A percentile compares a stretch with the other conserved stretches of the same genome.
Conservation (phyloP, 2,329 filamentous ascomycete genomes). For the Thielaviopsis punctulata region DNA sequence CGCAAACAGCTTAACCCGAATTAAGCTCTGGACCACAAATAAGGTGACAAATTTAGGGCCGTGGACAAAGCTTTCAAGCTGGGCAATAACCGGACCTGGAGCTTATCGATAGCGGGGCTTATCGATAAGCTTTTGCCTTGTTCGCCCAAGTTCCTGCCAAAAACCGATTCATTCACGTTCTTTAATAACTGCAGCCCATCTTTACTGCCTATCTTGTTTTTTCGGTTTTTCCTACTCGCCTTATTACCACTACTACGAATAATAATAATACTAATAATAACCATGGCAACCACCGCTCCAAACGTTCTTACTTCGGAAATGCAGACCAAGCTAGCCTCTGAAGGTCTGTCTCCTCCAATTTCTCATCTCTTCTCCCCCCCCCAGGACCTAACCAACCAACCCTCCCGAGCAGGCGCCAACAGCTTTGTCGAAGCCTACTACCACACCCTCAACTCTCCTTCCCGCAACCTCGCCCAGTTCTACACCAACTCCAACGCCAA, state of each 20-base stretch:
- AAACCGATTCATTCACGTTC: not conserved
- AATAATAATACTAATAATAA: not conserved
- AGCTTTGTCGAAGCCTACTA: conserved; percentile 38
- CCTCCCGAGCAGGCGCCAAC: conserved; percentile 10
- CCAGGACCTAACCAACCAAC: not conserved
- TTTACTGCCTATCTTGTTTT: not conserved
- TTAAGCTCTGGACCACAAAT: not conserved
- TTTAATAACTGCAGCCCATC: not conserved
- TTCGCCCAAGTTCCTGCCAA: no score
- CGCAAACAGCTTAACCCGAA: not conserved
- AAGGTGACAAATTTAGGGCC: not conserved
- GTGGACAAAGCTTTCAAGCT: not conserved
- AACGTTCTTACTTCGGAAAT: conserved; percentile 10
- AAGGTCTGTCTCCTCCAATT: conserved; percentile 7
- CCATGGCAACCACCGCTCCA: conserved; percentile 9
- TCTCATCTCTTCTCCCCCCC: not conserved
- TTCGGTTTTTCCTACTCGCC: not conserved
- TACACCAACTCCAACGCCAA: conserved; percentile 35
- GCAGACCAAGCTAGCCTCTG: conserved; percentile 12
- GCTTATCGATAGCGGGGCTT: conserved; percentile 3
- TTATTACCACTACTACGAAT: not conserved
- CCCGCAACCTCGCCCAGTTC: conserved; percentile 41
- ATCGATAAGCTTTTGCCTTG: conserved; percentile 1
- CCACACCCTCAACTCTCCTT: conserved; percentile 48
- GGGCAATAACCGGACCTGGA: not conserved